Evolutionary conservation across 73 alveolate species (phyloP).

Genomic region (Chromera velia): DNA sequence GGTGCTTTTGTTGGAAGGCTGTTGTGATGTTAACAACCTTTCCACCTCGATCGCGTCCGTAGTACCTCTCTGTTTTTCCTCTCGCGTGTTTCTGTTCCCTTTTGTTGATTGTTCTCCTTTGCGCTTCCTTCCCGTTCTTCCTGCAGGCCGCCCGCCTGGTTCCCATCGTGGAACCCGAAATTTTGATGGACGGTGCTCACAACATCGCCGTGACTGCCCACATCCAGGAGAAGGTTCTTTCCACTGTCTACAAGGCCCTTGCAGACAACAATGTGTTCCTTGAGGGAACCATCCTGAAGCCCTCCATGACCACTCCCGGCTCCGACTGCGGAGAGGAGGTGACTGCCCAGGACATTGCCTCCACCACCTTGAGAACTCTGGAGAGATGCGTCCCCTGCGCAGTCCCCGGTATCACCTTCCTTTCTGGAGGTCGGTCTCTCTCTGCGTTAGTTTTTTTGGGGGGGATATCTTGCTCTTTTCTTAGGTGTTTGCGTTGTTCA

Average conservation of each 20-base stretch:
- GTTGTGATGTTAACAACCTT: no score
- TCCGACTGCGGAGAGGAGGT: slow-evolving; percentile 59
- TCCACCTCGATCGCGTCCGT: no score
- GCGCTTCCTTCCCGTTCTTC: no score
- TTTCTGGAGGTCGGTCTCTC: slow-evolving; percentile 37
- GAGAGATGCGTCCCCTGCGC: slow-evolving; percentile 89
- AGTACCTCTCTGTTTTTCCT: no score
- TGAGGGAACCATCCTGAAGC: slow-evolving; percentile 88
- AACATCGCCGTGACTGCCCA: slow-evolving; percentile 78
- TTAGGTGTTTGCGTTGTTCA: no score
- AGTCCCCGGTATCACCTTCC: slow-evolving; percentile 76
- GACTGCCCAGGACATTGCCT: slow-evolving; percentile 55
- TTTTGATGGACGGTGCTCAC: slow-evolving; percentile 86
- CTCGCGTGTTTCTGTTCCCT: not conserved
- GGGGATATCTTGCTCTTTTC: no score
- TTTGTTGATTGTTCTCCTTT: not conserved
- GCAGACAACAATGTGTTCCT: slow-evolving; percentile 69
- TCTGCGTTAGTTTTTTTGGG: no score
- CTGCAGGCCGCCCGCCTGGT: slow-evolving; percentile 61
- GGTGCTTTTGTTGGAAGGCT: no score
- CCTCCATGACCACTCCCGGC: slow-evolving; percentile 93
- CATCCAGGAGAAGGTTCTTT: slow-evolving; percentile 73
- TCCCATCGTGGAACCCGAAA: slow-evolving; percentile 95
- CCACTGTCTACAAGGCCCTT: slow-evolving; percentile 70
- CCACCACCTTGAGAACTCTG: slow-evolving; percentile 75